These are phyloP conservation scores for Strigomonas culicis DNA, from an alignment of 208 protist genomes.

Conservation along the genomic window DNA sequence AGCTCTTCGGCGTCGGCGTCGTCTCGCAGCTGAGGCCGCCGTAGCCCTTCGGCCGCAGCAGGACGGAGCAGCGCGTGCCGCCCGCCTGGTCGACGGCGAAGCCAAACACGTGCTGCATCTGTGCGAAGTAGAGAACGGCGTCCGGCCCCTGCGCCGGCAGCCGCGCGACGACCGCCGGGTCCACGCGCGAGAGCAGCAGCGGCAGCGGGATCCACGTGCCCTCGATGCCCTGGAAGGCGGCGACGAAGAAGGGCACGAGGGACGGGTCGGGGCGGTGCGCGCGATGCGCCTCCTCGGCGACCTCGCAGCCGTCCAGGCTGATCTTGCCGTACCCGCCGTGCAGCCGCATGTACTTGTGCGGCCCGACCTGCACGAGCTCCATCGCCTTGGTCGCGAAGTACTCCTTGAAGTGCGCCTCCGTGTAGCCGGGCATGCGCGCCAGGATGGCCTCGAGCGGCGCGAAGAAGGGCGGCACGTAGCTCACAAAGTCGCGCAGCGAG, in stretches of 20 bases:
- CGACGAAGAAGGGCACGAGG: conserved; percentile 36
- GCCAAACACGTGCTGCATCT: conserved; percentile 89
- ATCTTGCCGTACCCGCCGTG: conserved; percentile 73
- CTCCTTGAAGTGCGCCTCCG: conserved; percentile 67
- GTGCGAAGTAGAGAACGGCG: conserved; percentile 83
- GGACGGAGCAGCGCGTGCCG: conserved; percentile 33
- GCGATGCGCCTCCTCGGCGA: conserved; percentile 45
- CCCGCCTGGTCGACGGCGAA: conserved; percentile 60
- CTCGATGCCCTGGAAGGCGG: conserved; percentile 50
- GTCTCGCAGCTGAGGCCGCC: conserved; percentile 55
- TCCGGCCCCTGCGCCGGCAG: conserved; percentile 62
- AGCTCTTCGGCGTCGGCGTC: conserved; percentile 65
- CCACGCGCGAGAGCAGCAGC: conserved; percentile 53
- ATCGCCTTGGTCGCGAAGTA: conserved; percentile 61
- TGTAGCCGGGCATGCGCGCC: conserved; percentile 81
- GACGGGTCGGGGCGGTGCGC: conserved; percentile 42
- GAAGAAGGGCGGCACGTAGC: conserved; percentile 87
- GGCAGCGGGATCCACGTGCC: conserved; percentile 81
- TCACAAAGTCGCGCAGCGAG: conserved; percentile 63
- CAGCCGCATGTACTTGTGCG: conserved; percentile 61
- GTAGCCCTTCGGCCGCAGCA: conserved; percentile 61
- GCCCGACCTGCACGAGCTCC: conserved; percentile 65
- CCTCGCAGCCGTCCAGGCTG: conserved; percentile 49
- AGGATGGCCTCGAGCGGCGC: conserved; percentile 67
- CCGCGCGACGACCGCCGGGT: conserved; percentile 33